These are phyloP conservation scores for Ettlia oleoabundans DNA, from an alignment of 139 green algal species.

Conservation along the genomic window DNA sequence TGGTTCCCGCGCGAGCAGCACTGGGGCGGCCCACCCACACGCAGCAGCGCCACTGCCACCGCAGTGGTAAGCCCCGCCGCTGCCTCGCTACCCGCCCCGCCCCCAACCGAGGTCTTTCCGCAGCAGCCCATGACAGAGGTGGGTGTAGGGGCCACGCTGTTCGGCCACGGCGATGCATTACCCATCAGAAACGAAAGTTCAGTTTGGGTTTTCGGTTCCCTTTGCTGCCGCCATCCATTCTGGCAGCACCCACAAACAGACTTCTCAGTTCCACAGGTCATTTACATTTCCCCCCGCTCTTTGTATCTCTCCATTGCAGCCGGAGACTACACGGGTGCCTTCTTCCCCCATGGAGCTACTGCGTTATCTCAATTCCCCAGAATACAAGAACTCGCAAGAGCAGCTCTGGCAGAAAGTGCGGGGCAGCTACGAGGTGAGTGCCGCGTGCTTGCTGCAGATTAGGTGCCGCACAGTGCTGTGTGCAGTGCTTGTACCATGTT, in stretches of 20 bases:
- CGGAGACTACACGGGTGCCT: conserved; percentile 16
- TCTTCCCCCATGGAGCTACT: conserved; percentile 52
- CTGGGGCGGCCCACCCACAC: conserved; percentile 1
- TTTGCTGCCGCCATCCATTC: no score
- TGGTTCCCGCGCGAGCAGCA: conserved; percentile 3
- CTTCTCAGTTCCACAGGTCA: no score
- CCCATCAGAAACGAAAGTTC: no score
- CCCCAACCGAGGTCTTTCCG: neutral
- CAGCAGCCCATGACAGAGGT: neutral
- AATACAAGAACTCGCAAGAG: conserved; percentile 42
- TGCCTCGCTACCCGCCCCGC: neutral
- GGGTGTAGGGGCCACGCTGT: neutral
- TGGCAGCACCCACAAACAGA: no score
- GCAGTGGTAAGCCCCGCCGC: neutral
- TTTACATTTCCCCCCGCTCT: no score
- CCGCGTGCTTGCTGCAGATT: neutral
- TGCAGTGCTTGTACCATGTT: no score
- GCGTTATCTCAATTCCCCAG: conserved; percentile 48
- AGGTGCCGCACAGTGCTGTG: no score
- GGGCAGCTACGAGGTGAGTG: conserved; percentile 52
- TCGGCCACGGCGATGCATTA: neutral
- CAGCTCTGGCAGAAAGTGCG: conserved; percentile 42
- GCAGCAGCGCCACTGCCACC: neutral
- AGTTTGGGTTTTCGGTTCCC: no score
- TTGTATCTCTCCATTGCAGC: neutral